Evolutionary conservation across 305 asterid species (phyloP).

Genomic region (Fraxinus sp.): DNA sequence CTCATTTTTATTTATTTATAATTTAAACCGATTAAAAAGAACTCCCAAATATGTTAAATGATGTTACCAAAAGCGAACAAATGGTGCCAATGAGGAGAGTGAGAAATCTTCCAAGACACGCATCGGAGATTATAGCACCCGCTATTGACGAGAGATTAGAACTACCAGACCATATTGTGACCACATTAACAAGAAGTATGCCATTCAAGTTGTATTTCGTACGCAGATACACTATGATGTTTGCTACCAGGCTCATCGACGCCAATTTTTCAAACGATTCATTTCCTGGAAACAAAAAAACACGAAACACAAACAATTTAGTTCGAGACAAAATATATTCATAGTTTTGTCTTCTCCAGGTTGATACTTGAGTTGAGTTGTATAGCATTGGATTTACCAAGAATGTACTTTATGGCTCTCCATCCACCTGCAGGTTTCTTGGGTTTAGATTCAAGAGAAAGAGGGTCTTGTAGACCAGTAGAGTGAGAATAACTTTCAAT

Average conservation of each 20-base stretch:
- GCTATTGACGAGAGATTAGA: constrained; percentile 52
- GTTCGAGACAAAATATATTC: neutral
- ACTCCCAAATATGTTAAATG: neutral
- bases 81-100: constrained; percentile 70
- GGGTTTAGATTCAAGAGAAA: constrained; percentile 29
- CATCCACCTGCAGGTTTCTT: constrained; percentile 54
- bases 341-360: neutral
- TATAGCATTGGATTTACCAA: constrained; percentile 40
- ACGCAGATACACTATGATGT: constrained; percentile 61
- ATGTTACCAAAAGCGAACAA: constrained; percentile 49
- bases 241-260: constrained; percentile 65
- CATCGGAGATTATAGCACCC: constrained; percentile 72
- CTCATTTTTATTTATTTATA: neutral
- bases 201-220: constrained; percentile 63
- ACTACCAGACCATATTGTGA: constrained; percentile 65
- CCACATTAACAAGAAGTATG: constrained; percentile 59
- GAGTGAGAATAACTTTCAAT: constrained; percentile 21
- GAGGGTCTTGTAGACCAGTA: constrained; percentile 9
- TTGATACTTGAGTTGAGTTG: neutral
- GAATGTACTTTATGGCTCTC: constrained; percentile 72
- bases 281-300: constrained; percentile 37
- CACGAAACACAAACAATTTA: neutral
- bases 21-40: no score
- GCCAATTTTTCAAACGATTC: constrained; percentile 90
- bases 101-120: constrained; percentile 53